A percentile compares a stretch with the other conserved stretches of the same genome.
Evolutionary conservation across 768 basidiomycete genomes (phyloP).

Genomic region (Plicaturopsis crispa): DNA sequence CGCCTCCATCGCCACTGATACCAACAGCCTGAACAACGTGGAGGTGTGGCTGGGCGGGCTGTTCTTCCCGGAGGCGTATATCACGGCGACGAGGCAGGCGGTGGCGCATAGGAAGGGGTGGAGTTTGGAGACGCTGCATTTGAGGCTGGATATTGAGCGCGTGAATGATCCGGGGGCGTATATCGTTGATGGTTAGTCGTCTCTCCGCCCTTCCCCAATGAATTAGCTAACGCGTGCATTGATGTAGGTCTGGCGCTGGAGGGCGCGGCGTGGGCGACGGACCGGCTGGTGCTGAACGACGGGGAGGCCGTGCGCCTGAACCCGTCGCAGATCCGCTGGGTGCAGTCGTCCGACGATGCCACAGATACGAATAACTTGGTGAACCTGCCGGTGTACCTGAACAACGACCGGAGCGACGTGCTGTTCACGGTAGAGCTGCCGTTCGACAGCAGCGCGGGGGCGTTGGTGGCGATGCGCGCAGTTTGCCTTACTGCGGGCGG

Average conservation of each 20-base stretch:
- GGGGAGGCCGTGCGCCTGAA: slow-evolving; percentile 74
- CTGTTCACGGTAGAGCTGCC: slow-evolving; percentile 86
- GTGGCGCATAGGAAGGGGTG: slow-evolving; percentile 88
- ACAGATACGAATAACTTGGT: slow-evolving; percentile 37
- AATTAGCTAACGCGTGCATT: slow-evolving; percentile 2
- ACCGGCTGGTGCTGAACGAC: slow-evolving; percentile 73
- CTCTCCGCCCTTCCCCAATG: slow-evolving; percentile 6
- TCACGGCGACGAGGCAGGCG: slow-evolving; percentile 94
- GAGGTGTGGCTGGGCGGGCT: slow-evolving; percentile 91
- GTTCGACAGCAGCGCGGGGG: slow-evolving; percentile 57
- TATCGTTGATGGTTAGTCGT: slow-evolving; percentile 72
- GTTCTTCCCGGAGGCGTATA: slow-evolving; percentile 95
- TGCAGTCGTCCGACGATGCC: slow-evolving; percentile 45
- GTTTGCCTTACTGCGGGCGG: slow-evolving; percentile 85
- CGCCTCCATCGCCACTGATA: slow-evolving; percentile 35
- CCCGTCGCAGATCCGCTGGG: slow-evolving; percentile 85
- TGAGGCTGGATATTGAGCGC: slow-evolving; percentile 76
- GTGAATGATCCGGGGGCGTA: slow-evolving; percentile 76
- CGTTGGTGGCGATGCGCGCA: slow-evolving; percentile 78
- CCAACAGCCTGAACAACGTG: slow-evolving; percentile 55
- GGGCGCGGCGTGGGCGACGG: slow-evolving; percentile 72
- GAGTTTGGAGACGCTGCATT: slow-evolving; percentile 83
- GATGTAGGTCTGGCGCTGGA: slow-evolving; percentile 73
- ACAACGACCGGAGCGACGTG: slow-evolving; percentile 82
- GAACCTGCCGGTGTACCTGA: slow-evolving; percentile 89